Evolutionary conservation across 257 asterid species (phyloP).

Genomic region (Gynochthodes officinalis): DNA sequence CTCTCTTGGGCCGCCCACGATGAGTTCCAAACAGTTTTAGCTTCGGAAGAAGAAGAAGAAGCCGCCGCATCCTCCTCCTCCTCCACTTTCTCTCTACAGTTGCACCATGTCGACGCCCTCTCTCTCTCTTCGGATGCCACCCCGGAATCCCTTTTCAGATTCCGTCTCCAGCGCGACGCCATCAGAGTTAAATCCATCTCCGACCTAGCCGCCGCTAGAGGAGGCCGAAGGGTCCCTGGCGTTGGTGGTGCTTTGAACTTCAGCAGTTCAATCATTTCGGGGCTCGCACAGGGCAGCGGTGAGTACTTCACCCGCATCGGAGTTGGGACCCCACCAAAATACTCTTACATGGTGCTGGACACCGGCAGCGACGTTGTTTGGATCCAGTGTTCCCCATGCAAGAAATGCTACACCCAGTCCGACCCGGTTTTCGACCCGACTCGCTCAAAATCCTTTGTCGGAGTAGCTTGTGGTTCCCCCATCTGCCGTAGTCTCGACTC

Average conservation of each 20-base stretch:
- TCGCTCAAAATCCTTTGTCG: slow-evolving; percentile 43
- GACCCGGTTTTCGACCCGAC: slow-evolving; percentile 80
- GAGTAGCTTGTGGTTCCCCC: slow-evolving; percentile 53
- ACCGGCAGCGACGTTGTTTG: slow-evolving; percentile 91
- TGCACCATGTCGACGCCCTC: slow-evolving; percentile 66
- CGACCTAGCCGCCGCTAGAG: slow-evolving; percentile 24
- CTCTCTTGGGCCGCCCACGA: slow-evolving; percentile 37
- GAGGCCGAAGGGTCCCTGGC: not conserved
- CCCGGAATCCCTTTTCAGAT: slow-evolving; percentile 55
- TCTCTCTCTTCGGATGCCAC: slow-evolving; percentile 38
- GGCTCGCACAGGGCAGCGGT: slow-evolving; percentile 80
- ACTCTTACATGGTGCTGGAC: slow-evolving; percentile 72
- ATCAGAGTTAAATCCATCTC: slow-evolving; percentile 36
- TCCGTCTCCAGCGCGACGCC: slow-evolving; percentile 73
- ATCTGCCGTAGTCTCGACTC: slow-evolving; percentile 67
- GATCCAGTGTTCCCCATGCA: slow-evolving; percentile 88
- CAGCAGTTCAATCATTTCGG: slow-evolving; percentile 68
- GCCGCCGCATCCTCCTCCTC: slow-evolving; percentile 19
- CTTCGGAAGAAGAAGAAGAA: not conserved
- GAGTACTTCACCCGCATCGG: slow-evolving; percentile 98
- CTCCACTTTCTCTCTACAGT: slow-evolving; percentile 32
- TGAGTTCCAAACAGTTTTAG: not conserved
- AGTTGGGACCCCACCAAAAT: slow-evolving; percentile 66
- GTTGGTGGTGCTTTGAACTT: slow-evolving; percentile 31
- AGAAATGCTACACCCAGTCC: slow-evolving; percentile 67